These are phyloP conservation scores for Penicillium daleae DNA, from an alignment of 495 filamentous ascomycete genomes.

Conservation along the genomic window DNA sequence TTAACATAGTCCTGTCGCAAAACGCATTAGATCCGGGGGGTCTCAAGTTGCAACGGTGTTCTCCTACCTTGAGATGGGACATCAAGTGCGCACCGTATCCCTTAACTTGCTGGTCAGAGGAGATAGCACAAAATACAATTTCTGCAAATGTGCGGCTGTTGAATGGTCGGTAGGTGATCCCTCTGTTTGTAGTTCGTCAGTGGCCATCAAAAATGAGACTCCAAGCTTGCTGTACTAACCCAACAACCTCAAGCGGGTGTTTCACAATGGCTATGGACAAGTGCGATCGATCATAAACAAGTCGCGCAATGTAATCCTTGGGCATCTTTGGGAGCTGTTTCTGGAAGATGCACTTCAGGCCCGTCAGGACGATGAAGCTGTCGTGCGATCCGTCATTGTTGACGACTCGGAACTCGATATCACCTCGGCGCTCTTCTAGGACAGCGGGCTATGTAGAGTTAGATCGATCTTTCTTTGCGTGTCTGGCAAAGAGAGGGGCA, in stretches of 20 bases:
- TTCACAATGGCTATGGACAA: slow-evolving; percentile 96
- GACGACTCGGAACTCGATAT: slow-evolving; percentile 96
- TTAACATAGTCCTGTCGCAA: slow-evolving; percentile 82
- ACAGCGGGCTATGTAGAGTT: slow-evolving; percentile 69
- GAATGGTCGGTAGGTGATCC: slow-evolving; percentile 97
- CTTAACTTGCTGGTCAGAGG: slow-evolving; percentile 97
- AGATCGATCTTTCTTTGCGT: slow-evolving; percentile 7
- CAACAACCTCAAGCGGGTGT: slow-evolving; percentile 91
- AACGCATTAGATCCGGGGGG: slow-evolving; percentile 15
- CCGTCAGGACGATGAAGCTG: slow-evolving; percentile 91
- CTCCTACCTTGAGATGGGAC: slow-evolving; percentile 81
- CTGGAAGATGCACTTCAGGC: slow-evolving; percentile 97
- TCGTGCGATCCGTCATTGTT: slow-evolving; percentile 92
- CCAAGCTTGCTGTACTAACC: slow-evolving; percentile 45
- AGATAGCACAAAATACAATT: slow-evolving; percentile 98
- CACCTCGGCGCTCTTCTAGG: slow-evolving; percentile 89
- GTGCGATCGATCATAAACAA: slow-evolving; percentile 97
- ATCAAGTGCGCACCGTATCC: slow-evolving; percentile 98
- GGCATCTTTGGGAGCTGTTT: slow-evolving; percentile 99
- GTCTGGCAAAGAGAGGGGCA: not conserved
- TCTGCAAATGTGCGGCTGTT: slow-evolving; percentile 92
- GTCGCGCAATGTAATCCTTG: slow-evolving; percentile 95
- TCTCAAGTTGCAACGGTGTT: not conserved
- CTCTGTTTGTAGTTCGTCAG: slow-evolving; percentile 51
- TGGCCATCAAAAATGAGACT: not conserved